Percentiles rank a stretch among this genome's conserved stretches.
Evolutionary conservation across 352 stramenopile genomes (phyloP).

Genomic region (Stramenopiles sp.): DNA sequence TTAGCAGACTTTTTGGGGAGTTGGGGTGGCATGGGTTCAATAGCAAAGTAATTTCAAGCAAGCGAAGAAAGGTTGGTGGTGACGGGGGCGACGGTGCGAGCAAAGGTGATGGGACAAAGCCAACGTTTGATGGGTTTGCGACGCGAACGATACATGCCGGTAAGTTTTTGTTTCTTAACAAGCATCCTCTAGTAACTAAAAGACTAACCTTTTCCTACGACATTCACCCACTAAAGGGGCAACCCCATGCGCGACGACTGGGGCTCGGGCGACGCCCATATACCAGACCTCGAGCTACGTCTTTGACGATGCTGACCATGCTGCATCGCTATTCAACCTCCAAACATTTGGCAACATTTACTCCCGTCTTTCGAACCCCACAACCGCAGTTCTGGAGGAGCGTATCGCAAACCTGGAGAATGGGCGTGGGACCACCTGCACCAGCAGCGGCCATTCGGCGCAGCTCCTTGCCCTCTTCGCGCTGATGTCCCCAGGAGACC

Average conservation of each 20-base stretch:
- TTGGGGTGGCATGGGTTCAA: not conserved
- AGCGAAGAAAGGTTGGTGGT: not conserved
- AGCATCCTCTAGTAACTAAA: too few species aligned
- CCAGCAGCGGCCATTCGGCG: slow-evolving; percentile 67
- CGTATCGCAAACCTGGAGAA: slow-evolving; percentile 72
- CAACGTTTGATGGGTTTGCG: not conserved
- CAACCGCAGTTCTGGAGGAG: slow-evolving; percentile 70
- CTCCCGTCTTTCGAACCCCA: slow-evolving; percentile 71
- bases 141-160: not conserved
- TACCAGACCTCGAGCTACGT: slow-evolving; percentile 73
- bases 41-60: not conserved
- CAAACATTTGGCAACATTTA: slow-evolving; percentile 83
- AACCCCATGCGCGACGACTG: not conserved
- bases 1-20: slow-evolving; percentile 1
- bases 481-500: slow-evolving; percentile 60
- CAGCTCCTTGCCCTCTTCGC: slow-evolving; percentile 59
- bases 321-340: slow-evolving; percentile 41
- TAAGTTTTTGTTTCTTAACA: too few species aligned
- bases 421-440: slow-evolving; percentile 58
- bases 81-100: not conserved
- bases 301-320: slow-evolving; percentile 43
- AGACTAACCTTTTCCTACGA: too few species aligned
- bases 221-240: too few species aligned
- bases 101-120: not conserved
- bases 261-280: slow-evolving; percentile 59